Percentiles rank a stretch among this genome's conserved stretches.
Conservation (phyloP, 352 stramenopile genomes). For the Phytophthora sojae region DNA sequence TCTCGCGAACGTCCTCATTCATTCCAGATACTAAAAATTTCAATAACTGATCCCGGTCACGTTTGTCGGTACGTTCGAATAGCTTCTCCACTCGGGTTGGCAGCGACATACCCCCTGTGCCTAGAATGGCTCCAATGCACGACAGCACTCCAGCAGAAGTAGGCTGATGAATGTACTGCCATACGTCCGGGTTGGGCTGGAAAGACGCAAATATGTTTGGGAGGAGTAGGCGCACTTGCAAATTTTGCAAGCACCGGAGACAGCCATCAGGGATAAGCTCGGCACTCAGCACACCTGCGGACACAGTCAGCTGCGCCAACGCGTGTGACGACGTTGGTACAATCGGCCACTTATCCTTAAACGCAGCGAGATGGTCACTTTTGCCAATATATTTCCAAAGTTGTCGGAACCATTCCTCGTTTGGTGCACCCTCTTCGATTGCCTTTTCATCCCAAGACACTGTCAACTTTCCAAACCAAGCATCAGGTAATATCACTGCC, state of each 20-base stretch:
- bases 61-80: slow-evolving; percentile 25
- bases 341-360: slow-evolving; percentile 77
- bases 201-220: slow-evolving; percentile 62
- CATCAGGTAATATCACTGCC: slow-evolving; percentile 48
- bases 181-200: slow-evolving; percentile 65
- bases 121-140: slow-evolving; percentile 39
- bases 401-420: slow-evolving; percentile 66
- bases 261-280: slow-evolving; percentile 62
- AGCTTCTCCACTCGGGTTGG: slow-evolving; percentile 13
- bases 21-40: slow-evolving; percentile 54
- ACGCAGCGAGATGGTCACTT: slow-evolving; percentile 46
- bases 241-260: slow-evolving; percentile 49
- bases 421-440: slow-evolving; percentile 18
- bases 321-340: slow-evolving; percentile 59
- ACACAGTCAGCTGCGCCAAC: slow-evolving; percentile 49
- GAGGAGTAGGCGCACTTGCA: slow-evolving; percentile 63
- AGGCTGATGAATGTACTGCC: slow-evolving; percentile 78
- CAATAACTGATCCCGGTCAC: slow-evolving; percentile 52
- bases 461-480: slow-evolving; percentile 51
- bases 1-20: slow-evolving; percentile 42
- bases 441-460: slow-evolving; percentile 31
- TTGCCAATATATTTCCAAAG: slow-evolving; percentile 70
- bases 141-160: slow-evolving; percentile 64
- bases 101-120: slow-evolving; percentile 1
- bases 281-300: slow-evolving; percentile 55